Base-by-base conservation (phyloP, 805 yeast species). In the Henningerozyma blattae region DNA sequence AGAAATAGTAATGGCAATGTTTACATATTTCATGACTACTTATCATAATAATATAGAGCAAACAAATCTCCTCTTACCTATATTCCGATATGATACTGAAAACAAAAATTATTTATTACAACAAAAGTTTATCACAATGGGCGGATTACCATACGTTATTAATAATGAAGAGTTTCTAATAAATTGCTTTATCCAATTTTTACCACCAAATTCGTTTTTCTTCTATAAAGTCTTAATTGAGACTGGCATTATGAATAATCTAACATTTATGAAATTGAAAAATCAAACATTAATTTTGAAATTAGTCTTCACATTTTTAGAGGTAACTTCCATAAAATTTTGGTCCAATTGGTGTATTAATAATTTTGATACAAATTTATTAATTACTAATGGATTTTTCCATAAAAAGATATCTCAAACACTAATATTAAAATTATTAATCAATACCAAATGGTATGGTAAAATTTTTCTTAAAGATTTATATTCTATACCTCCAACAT, bases 331-430 rank as follows among this genome's bases (percentile, higher is more conserved):
- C 1, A 35, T 39, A 8, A 35, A 34, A n/a, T 47, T 40, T 27
- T 52, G 56, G 56, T 43, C 46, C 19, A 37, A 39, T 9, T 52
- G 58, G 58, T 50, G 55, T 34, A 33, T 37, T 2, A 31, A 35
- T 5, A 41, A 46, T 34, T 22, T 50, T 10, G 39, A 43, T 18
- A n/a, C 39, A 0, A n/a, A 35, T 6, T 19, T 31, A 3, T 33
- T 51, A 13, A 19, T 47, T 5, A 20, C 37, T 1, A 33, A 38
- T 13, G 14, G 39, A 15, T 19, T 26, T 5, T 27, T 37, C 18
- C 43, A 35, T 22, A 34, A 27, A 32, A 48, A 42, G 27, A 43
- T 38, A 14, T 42, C 49, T 1, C 56, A 52, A 33, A 39, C 50
- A 3, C 44, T 48, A 7, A 33, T 52, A 7, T 27, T 54, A 8